Evolutionary conservation across 306 rosid genomes (phyloP), one percentile per base, ranked within the genome.

Genomic region (Hippophae tibetana): DNA sequence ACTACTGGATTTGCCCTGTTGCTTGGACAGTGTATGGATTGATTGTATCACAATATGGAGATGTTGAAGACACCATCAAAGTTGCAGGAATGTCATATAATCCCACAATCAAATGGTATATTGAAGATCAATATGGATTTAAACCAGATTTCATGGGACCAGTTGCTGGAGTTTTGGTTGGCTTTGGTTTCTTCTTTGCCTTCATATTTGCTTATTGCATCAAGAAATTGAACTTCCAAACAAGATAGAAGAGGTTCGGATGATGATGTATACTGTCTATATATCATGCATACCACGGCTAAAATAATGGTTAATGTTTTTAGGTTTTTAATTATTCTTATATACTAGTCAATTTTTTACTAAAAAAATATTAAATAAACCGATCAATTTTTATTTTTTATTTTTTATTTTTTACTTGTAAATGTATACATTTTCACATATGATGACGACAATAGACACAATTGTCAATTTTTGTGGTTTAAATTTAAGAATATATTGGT

Each of bases 1-100:
- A 65, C 10, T 72, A 65, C 71, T 72, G 51, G 13, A 59, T 72
- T 3, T 65, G 71, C 62, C 76, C 76, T 3, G 71, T 72, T 26
- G 76, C 76, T 38, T 66, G 78, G 78, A 67, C 78, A 18, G 70
- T 63, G 0, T 68, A 74, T 63, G 78, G 70, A 10, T 14, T 73
- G 23, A 73, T 68, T 10, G 65, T 67, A 14, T 31, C 74, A 54
- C 78, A 74, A 47, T 68, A 74, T 58, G 78, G 74, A 4, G 70
- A 74, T 38, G 9, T 63, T 9, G 74, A 63, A 60, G 74, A 58
- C 9, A 68, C 58, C 5, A 68, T 74, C n/a, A 56, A 52, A 11
- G 78, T 74, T 14, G 57, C 57, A 7, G 74, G 78, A 18, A 57
- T 68, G 3, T 50, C 13, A 55, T 61, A 31, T 3, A 62, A 68